Percentiles rank a stretch among this genome's conserved stretches.
Conservation (phyloP, 2,329 filamentous ascomycete species). For the Colletotrichum noveboracense region DNA sequence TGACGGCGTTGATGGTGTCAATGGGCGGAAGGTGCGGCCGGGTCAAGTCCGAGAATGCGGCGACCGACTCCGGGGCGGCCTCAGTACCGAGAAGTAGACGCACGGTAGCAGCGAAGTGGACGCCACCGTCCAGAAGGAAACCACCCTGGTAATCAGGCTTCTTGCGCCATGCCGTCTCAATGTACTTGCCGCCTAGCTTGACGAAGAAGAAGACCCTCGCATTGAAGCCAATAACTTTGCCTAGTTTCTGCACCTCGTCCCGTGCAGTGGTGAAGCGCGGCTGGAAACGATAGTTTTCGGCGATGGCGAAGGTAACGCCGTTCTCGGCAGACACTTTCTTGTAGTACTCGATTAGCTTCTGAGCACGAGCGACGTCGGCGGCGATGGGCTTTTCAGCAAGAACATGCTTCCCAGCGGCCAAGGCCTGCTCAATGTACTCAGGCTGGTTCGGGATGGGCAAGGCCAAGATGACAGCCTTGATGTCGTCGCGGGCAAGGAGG, state of each 20-base stretch:
- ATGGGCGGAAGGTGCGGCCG: slow-evolving; percentile 66
- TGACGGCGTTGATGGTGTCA: slow-evolving; percentile 68
- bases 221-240: slow-evolving; percentile 44
- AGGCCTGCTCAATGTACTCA: slow-evolving; percentile 59
- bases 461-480: slow-evolving; percentile 61
- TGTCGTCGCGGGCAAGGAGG: slow-evolving; percentile 58
- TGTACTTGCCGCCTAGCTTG: slow-evolving; percentile 25
- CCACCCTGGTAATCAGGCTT: slow-evolving; percentile 75
- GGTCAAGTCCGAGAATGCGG: slow-evolving; percentile 52
- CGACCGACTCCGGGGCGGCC: slow-evolving; percentile 49
- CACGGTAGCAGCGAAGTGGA: slow-evolving; percentile 72
- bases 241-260: slow-evolving; percentile 49
- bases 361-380: slow-evolving; percentile 55
- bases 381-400: slow-evolving; percentile 74
- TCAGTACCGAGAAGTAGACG: slow-evolving; percentile 58
- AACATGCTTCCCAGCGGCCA: slow-evolving; percentile 72
- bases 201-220: slow-evolving; percentile 51
- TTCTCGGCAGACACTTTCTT: slow-evolving; percentile 27
- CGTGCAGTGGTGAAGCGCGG: slow-evolving; percentile 56
- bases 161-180: slow-evolving; percentile 60
- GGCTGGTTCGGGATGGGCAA: slow-evolving; percentile 69
- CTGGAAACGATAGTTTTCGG: slow-evolving; percentile 76
- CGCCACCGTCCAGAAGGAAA: slow-evolving; percentile 77
- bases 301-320: slow-evolving; percentile 61
- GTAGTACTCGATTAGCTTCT: slow-evolving; percentile 43